Conservation (phyloP, 352 stramenopile species). For the Peronosclerospora sorghi region DNA sequence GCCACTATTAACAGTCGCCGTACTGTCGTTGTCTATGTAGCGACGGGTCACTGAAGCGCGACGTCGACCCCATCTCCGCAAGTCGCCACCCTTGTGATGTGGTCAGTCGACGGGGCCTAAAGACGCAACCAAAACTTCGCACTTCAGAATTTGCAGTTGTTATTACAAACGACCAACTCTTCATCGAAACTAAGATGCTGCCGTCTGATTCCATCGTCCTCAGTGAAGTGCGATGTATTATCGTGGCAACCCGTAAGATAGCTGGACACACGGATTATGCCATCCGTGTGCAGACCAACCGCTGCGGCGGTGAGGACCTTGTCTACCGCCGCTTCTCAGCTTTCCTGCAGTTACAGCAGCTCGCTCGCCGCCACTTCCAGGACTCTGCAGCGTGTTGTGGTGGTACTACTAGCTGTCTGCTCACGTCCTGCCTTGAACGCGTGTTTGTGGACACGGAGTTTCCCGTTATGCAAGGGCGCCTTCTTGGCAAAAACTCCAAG, state of each 20-base stretch:
- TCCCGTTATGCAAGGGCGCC: constrained; percentile 49
- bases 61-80: too few relatives aligned
- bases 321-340: constrained; percentile 80
- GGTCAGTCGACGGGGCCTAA: too few relatives aligned
- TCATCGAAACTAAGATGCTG: constrained; percentile 15
- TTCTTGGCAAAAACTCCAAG: constrained; percentile 78
- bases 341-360: constrained; percentile 75
- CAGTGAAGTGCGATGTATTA: constrained; percentile 38
- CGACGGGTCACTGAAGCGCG: too few relatives aligned
- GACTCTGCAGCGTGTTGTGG: constrained; percentile 53
- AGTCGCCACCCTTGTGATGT: too few relatives aligned
- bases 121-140: too few relatives aligned
- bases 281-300: constrained; percentile 60
- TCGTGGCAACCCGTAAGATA: constrained; percentile 71
- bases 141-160: constrained; percentile 20
- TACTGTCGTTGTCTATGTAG: too few relatives aligned
- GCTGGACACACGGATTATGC: constrained; percentile 77
- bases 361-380: constrained; percentile 57
- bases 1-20: too few relatives aligned
- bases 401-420: constrained; percentile 51
- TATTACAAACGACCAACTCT: constrained; percentile 1
- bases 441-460: constrained; percentile 73
- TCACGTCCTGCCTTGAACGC: constrained; percentile 50
- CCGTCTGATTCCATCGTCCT: constrained; percentile 26
- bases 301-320: constrained; percentile 43